A percentile compares a stretch with the other conserved stretches of the same genome.
phyloP scores from a whole-genome alignment of 1,139 yeast genomes.

The Yamadazyma oceani region DNA sequence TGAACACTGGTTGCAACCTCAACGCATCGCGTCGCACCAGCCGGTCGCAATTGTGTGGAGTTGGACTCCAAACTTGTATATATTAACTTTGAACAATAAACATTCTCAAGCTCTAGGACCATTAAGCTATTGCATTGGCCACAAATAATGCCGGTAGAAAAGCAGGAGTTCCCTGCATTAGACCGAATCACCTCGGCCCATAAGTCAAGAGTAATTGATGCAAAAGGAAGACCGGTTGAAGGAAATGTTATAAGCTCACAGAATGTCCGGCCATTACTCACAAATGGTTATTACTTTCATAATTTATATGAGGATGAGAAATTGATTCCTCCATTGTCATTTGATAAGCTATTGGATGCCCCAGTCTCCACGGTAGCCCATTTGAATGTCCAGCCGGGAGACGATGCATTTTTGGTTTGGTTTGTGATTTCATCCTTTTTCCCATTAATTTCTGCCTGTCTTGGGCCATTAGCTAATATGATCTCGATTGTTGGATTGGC shows the following conservation, averaged over 20 bases:
- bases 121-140: no score
- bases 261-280: conserved; percentile 12
- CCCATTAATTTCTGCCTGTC: conserved; percentile 73
- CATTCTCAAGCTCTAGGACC: no score
- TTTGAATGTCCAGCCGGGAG: conserved; percentile 47
- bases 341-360: conserved; percentile 29
- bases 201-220: conserved; percentile 8
- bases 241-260: conserved; percentile 8
- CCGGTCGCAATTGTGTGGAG: no score
- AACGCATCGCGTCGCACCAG: no score
- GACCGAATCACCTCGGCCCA: conserved; percentile 1
- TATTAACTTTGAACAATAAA: no score
- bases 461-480: conserved; percentile 77
- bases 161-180: background rate
- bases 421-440: conserved; percentile 61
- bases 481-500: conserved; percentile 70
- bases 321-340: conserved; percentile 22
- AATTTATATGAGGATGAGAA: conserved; percentile 17
- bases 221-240: conserved; percentile 10
- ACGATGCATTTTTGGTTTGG: conserved; percentile 52
- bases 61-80: no score
- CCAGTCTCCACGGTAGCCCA: conserved; percentile 33
- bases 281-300: conserved; percentile 13
- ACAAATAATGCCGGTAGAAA: background rate
- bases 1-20: no score